Percentiles rank a stretch among this genome's conserved stretches.
Evolutionary conservation across 2,329 filamentous ascomycete genomes (phyloP).

Genomic region (Talaromyces rugulosus): DNA sequence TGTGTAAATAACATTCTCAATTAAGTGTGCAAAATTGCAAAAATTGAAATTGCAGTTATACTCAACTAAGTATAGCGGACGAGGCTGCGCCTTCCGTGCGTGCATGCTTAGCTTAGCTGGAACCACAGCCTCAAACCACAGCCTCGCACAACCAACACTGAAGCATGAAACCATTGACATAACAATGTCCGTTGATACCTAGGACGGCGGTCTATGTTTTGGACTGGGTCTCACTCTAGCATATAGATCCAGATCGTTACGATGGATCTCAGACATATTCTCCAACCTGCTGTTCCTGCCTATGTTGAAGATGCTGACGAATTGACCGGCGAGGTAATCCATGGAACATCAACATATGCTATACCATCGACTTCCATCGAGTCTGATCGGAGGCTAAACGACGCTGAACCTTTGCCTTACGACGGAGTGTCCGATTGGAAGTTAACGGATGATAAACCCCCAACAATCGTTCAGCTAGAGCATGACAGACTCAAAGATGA

Average conservation of each 20-base stretch:
- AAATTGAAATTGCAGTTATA: neutral
- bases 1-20: neutral
- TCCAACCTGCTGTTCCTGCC: neutral
- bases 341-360: neutral
- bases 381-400: neutral
- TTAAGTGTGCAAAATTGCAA: neutral
- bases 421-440: neutral
- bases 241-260: neutral
- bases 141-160: neutral
- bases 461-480: neutral
- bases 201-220: neutral
- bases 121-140: neutral
- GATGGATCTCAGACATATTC: neutral
- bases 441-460: neutral
- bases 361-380: neutral
- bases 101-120: neutral
- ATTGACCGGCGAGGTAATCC: neutral
- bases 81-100: neutral
- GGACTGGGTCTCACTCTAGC: neutral
- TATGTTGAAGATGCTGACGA: neutral
- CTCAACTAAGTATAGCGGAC: neutral
- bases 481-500: neutral
- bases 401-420: too few relatives aligned
- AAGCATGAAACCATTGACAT: neutral
- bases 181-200: neutral